A percentile compares a stretch with the other conserved stretches of the same genome.
phyloP scores from a whole-genome alignment of 2,329 filamentous ascomycete species.

The Cladosporium sp. region DNA sequence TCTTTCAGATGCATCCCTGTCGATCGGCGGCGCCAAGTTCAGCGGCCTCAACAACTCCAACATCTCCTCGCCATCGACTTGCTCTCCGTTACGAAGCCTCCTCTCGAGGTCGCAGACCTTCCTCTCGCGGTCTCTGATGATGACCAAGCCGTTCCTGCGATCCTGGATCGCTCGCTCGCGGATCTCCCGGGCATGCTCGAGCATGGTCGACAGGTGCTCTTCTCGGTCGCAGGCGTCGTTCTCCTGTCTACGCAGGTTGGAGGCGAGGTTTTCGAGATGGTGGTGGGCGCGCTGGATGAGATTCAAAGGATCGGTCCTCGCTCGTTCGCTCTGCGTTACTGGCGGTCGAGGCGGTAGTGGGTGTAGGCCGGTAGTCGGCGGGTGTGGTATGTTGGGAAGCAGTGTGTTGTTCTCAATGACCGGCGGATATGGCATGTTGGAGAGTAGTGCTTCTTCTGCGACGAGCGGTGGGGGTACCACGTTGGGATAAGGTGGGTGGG shows the following conservation, averaged over 20 bases:
- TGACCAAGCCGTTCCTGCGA: background rate
- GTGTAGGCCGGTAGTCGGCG: too few species aligned
- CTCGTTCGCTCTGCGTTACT: background rate
- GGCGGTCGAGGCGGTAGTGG: background rate
- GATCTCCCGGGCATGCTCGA: background rate
- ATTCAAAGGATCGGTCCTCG: background rate
- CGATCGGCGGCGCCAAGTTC: background rate
- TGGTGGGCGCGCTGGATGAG: background rate
- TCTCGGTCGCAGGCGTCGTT: background rate
- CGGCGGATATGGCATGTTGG: too few species aligned
- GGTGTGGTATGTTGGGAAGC: too few species aligned
- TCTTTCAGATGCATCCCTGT: background rate
- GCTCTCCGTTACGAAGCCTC: background rate
- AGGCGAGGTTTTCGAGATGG: background rate
- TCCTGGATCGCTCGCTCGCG: background rate
- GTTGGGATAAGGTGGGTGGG: too few species aligned
- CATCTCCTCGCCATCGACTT: background rate
- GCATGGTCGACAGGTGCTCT: background rate
- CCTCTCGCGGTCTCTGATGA: conserved; percentile 1
- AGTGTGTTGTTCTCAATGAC: too few species aligned
- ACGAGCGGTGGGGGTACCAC: too few species aligned
- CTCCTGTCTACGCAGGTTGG: background rate
- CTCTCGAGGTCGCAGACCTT: background rate
- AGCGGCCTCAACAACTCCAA: background rate
- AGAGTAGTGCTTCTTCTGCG: too few species aligned